A percentile compares a stretch with the other conserved stretches of the same genome.
These are phyloP conservation scores for Alisma plantagoaquatica DNA, from an alignment of 106 monocot genomes.

Conservation along the genomic window DNA sequence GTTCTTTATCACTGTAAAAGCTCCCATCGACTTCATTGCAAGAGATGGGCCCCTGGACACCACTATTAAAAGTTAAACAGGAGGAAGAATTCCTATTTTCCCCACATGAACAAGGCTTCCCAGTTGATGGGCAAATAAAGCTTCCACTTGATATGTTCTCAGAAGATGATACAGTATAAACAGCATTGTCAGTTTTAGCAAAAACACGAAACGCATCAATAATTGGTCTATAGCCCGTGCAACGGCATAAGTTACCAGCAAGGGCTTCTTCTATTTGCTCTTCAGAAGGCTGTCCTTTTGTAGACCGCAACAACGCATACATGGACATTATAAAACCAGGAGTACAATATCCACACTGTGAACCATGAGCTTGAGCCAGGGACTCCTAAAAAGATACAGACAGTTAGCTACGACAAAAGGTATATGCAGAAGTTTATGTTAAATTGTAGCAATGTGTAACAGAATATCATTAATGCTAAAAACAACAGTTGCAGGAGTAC, in stretches of 20 bases:
- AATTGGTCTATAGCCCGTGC: constrained; percentile 96
- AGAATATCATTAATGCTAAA: no score
- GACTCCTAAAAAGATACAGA: constrained; percentile 80
- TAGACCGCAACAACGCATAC: constrained; percentile 93
- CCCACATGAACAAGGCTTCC: constrained; percentile 83
- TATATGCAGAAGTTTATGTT: constrained; percentile 4
- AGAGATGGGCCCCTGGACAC: constrained; percentile 23
- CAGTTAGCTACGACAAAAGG: no score
- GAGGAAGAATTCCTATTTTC: constrained; percentile 18
- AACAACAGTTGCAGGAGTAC: no score
- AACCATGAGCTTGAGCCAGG: constrained; percentile 81
- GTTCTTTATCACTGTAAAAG: constrained; percentile 62
- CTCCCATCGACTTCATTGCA: constrained; percentile 72
- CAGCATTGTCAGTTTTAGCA: constrained; percentile 68
- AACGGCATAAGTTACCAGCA: constrained; percentile 94
- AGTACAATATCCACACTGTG: constrained; percentile 98
- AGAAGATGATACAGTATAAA: constrained; percentile 46
- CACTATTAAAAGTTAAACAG: neutral
- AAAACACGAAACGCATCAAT: constrained; percentile 92
- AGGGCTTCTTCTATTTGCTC: constrained; percentile 91
- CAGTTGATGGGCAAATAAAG: constrained; percentile 78
- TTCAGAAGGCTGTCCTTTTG: constrained; percentile 52
- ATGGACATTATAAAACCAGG: constrained; percentile 99
- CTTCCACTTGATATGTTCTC: constrained; percentile 5
- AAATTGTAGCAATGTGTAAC: no score